Evolutionary conservation across 169 alveolate genomes (phyloP).

Genomic region (Eimeria tenella): DNA sequence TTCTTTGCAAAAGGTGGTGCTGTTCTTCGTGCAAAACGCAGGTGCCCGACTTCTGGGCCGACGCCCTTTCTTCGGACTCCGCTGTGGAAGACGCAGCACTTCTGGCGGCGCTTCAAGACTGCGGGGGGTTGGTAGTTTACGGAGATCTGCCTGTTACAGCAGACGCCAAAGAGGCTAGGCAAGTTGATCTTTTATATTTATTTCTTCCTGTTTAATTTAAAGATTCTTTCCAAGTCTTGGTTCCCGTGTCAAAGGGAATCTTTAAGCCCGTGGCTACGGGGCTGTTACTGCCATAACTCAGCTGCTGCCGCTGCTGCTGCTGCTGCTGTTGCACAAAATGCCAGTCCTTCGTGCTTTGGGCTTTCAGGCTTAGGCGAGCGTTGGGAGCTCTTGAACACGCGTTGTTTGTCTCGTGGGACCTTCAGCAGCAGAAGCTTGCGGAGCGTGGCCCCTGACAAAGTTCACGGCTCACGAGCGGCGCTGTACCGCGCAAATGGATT

Average conservation of each 20-base stretch:
- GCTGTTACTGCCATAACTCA: too few relatives aligned
- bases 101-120: slow-evolving; percentile 60
- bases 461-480: too few relatives aligned
- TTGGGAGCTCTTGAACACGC: slow-evolving; percentile 74
- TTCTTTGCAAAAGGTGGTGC: too few relatives aligned
- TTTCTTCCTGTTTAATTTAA: too few relatives aligned
- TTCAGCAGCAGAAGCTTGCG: slow-evolving; percentile 11
- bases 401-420: slow-evolving; percentile 18
- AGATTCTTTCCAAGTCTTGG: too few relatives aligned
- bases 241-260: too few relatives aligned
- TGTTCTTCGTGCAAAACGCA: not conserved
- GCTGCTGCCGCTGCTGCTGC: too few relatives aligned
- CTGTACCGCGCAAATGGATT: too few relatives aligned
- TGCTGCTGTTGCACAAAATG: too few relatives aligned
- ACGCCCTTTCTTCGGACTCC: slow-evolving; percentile 32
- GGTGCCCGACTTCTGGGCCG: slow-evolving; percentile 68
- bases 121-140: slow-evolving; percentile 51
- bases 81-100: slow-evolving; percentile 52
- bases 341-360: not conserved
- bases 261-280: too few relatives aligned
- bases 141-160: slow-evolving; percentile 51
- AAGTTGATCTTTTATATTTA: not conserved
- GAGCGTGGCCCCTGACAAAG: not conserved
- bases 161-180: slow-evolving; percentile 67
- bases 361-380: slow-evolving; percentile 62